Evolutionary conservation across 1,284 basidiomycete genomes (phyloP).

Genomic region (Apiotrichum domesticum): DNA sequence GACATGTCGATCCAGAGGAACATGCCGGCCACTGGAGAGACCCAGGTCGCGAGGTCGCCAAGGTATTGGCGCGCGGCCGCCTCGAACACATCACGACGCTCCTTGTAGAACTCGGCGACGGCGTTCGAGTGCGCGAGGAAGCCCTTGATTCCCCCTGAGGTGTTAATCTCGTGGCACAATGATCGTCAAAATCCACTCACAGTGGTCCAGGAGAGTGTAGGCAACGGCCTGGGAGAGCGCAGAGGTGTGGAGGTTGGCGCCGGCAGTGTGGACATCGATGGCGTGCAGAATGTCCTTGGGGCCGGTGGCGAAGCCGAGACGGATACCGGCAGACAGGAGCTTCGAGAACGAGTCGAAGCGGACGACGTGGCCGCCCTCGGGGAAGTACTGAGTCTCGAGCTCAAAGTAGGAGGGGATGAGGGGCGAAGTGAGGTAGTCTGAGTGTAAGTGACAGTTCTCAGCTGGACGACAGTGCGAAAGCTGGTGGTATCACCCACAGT

Average conservation of each 20-base stretch:
- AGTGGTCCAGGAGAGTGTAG: conserved; percentile 63
- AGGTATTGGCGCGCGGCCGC: conserved; percentile 66
- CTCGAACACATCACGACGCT: conserved; percentile 73
- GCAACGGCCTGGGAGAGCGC: conserved; percentile 72
- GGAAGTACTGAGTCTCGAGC: conserved; percentile 55
- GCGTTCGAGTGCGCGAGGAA: conserved; percentile 66
- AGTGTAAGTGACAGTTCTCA: conserved; percentile 52
- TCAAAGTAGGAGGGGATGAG: conserved; percentile 66
- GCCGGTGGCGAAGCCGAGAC: conserved; percentile 69
- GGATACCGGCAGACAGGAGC: conserved; percentile 66
- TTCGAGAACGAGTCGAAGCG: conserved; percentile 87
- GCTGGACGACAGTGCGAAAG: conserved; percentile 1
- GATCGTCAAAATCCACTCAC: conserved; percentile 38
- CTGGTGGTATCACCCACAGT: conserved; percentile 47
- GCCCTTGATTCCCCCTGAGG: conserved; percentile 58
- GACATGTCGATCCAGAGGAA: conserved; percentile 67
- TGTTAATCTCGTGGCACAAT: background rate
- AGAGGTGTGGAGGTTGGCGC: conserved; percentile 70
- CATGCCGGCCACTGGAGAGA: conserved; percentile 79
- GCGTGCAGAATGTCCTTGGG: conserved; percentile 66
- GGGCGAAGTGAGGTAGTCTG: conserved; percentile 56
- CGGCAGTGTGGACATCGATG: conserved; percentile 58
- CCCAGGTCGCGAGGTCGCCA: conserved; percentile 73
- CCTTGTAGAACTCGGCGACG: conserved; percentile 72
- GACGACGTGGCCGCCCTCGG: conserved; percentile 63